Conservation (phyloP, 768 basidiomycete species). For the Gymnopilus junonius region DNA sequence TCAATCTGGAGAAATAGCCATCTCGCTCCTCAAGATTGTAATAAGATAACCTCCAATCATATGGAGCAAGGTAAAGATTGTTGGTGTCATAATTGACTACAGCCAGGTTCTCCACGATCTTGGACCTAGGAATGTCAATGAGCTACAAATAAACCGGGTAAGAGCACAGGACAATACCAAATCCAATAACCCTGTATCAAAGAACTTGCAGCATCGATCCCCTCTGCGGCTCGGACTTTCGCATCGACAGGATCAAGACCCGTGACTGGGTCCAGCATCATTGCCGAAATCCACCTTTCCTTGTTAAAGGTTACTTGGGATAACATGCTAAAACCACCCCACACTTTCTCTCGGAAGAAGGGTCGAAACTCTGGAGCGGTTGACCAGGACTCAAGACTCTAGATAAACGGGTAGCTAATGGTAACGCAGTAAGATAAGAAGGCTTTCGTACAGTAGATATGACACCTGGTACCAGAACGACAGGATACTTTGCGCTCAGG, state of each 20-base stretch:
- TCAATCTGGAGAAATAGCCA: conserved; percentile 85
- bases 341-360: conserved; percentile 91
- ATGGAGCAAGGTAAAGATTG: conserved; percentile 81
- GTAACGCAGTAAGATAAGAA: not conserved
- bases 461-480: conserved; percentile 88
- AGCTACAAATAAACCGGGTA: not conserved
- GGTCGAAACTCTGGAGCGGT: conserved; percentile 82
- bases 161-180: conserved; percentile 51
- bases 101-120: conserved; percentile 94
- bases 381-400: conserved; percentile 94
- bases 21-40: conserved; percentile 93
- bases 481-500: conserved; percentile 72
- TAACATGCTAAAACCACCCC: conserved; percentile 83
- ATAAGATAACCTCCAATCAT: conserved; percentile 90
- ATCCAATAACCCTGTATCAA: conserved; percentile 95
- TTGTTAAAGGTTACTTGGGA: conserved; percentile 82
- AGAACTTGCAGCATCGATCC: conserved; percentile 86
- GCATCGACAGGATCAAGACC: conserved; percentile 87
- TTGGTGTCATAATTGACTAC: conserved; percentile 93
- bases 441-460: conserved; percentile 72
- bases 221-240: conserved; percentile 91
- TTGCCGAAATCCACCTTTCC: conserved; percentile 87
- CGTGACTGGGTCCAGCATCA: conserved; percentile 90
- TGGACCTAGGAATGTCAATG: conserved; percentile 58
- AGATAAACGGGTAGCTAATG: not conserved